These are phyloP conservation scores for Kwoniella sp. DNA, from an alignment of 768 basidiomycete species.

Conservation along the genomic window DNA sequence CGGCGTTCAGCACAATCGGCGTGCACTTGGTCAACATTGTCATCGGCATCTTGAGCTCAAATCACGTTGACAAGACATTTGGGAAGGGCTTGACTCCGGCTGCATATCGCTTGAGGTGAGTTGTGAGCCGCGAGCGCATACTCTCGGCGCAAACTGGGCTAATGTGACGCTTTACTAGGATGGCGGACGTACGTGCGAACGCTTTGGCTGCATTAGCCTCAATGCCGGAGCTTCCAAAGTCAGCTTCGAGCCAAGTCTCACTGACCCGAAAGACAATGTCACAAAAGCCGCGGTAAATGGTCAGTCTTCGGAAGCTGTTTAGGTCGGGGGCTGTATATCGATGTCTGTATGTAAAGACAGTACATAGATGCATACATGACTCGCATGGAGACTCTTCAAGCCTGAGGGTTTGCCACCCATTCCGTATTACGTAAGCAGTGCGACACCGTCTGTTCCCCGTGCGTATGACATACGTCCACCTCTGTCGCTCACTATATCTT, in stretches of 20 bases:
- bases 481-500: too few relatives aligned
- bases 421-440: too few relatives aligned
- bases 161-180: slow-evolving; percentile 4
- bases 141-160: not conserved
- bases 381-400: too few relatives aligned
- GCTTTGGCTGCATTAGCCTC: slow-evolving; percentile 34
- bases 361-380: too few relatives aligned
- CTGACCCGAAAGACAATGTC: slow-evolving; percentile 11
- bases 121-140: not conserved
- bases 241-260: not conserved
- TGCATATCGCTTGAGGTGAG: slow-evolving; percentile 62
- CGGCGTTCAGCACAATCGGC: slow-evolving; percentile 64
- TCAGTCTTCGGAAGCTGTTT: too few relatives aligned
- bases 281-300: not conserved
- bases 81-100: slow-evolving; percentile 68
- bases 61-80: slow-evolving; percentile 65
- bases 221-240: slow-evolving; percentile 16
- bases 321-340: too few relatives aligned
- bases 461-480: too few relatives aligned
- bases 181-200: slow-evolving; percentile 45
- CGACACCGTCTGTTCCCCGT: too few relatives aligned
- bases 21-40: slow-evolving; percentile 67
- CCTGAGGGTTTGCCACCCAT: too few relatives aligned
- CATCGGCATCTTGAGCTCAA: slow-evolving; percentile 67
- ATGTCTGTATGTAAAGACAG: too few relatives aligned